Base-by-base conservation (phyloP, 2,329 filamentous ascomycete species). In the Periconia macrospinosa region DNA sequence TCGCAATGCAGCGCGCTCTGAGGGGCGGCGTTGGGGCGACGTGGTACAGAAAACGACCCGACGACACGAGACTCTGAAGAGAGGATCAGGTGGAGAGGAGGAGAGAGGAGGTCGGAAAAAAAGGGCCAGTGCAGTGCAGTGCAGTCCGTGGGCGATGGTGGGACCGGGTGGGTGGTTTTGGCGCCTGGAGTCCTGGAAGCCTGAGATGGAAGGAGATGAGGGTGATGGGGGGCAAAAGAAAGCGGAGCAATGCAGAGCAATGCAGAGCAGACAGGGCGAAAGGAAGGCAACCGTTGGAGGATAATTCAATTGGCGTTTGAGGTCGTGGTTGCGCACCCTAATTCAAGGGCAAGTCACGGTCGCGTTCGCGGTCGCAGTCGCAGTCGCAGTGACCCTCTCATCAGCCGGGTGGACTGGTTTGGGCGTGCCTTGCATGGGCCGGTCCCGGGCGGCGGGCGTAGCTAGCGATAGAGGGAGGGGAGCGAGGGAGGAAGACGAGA, bases 371-470 rank as follows among this genome's bases (percentile, higher is more conserved):
- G 42, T 44, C 18, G 42, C 41, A 42, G 41, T 42, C 3, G 37
- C 41, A 42, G 61, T 60, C 53, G 59, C 56, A 62, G 56, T 58
- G 54, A 55, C 53, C 55, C 56, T 60, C 47, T 60, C 33, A 37
- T 37, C 52, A 57, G 55, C 51, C 58, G 62, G 64, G 49, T 61
- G 63, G 62, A 66, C 59, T 60, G 64, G 57, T 53, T 57, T 59
- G 58, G 62, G 59, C 66, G 69, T 71, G 67, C 69, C 69, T 73
- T 71, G 70, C 69, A 73, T 73, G 51, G 61, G 65, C 63, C 64
- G 63, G 62, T 57, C 53, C 60, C 50, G 58, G 48, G 59, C 52
- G 59, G 53, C 54, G 56, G 52, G 62, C 60, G 59, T 55, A 57
- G 54, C 55, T 27, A 53, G 54, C 54, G 53, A 52, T 45, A 53